A percentile compares a stretch with the other conserved stretches of the same genome.
Evolutionary conservation across 2,329 filamentous ascomycete species (phyloP).

Genomic region (Tolypocladium ovalisporum): DNA sequence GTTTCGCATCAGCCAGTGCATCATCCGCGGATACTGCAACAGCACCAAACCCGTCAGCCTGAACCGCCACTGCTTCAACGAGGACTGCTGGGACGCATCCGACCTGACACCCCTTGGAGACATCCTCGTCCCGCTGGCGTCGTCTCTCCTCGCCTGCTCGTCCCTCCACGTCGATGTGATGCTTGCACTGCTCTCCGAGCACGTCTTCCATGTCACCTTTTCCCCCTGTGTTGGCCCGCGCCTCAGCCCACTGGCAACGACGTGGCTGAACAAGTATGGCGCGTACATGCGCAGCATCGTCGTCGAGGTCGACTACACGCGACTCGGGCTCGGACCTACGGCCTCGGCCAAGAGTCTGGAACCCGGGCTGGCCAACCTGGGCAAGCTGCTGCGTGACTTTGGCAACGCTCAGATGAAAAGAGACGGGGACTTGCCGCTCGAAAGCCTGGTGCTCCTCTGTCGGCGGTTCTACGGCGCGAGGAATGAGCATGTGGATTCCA

Average conservation of each 20-base stretch:
- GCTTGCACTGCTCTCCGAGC: conserved; percentile 20
- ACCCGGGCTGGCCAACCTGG: conserved; percentile 13
- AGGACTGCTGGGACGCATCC: conserved; percentile 21
- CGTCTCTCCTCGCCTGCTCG: conserved; percentile 20
- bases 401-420: conserved; percentile 13
- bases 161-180: conserved; percentile 26
- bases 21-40: conserved; percentile 7
- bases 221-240: conserved; percentile 22
- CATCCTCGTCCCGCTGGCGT: conserved; percentile 12
- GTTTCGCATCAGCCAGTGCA: conserved; percentile 14
- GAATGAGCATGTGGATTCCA: not conserved
- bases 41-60: conserved; percentile 15
- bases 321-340: conserved; percentile 19
- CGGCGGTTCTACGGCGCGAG: conserved; percentile 21
- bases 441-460: conserved; percentile 21
- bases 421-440: conserved; percentile 10
- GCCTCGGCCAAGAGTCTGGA: conserved; percentile 12
- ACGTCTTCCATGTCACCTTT: conserved; percentile 26
- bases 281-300: conserved; percentile 23
- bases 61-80: conserved; percentile 14
- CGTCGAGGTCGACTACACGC: conserved; percentile 30
- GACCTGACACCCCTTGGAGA: conserved; percentile 19
- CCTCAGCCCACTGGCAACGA: conserved; percentile 22
- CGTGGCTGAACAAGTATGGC: conserved; percentile 23
- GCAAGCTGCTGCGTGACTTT: conserved; percentile 16